Conservation (phyloP, 1,139 yeast species). For the Pichia cactophila region DNA sequence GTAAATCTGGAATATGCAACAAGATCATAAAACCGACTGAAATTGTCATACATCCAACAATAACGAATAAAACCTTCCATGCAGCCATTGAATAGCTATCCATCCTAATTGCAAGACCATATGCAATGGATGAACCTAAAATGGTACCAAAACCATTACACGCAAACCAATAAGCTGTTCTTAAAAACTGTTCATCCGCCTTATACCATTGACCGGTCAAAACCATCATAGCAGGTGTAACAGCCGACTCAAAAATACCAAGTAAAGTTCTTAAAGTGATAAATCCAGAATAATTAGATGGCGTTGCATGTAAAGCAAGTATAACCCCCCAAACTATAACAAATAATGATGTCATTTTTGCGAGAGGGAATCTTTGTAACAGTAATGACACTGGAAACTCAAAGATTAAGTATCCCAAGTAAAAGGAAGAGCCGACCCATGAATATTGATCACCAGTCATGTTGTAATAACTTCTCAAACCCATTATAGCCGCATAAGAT, state of each 20-base stretch:
- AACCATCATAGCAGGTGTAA: constrained; percentile 47
- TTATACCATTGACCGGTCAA: constrained; percentile 51
- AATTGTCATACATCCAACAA: constrained; percentile 42
- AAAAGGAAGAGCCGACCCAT: constrained; percentile 52
- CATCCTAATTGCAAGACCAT: constrained; percentile 33
- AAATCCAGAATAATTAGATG: constrained; percentile 33
- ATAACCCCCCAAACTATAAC: constrained; percentile 44
- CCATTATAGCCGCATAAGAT: constrained; percentile 54
- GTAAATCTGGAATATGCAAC: constrained; percentile 36
- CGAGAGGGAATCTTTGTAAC: constrained; percentile 39
- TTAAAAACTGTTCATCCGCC: constrained; percentile 41
- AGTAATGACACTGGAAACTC: constrained; percentile 39
- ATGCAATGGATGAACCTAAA: constrained; percentile 42
- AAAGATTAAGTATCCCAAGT: constrained; percentile 43
- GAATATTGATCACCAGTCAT: constrained; percentile 47
- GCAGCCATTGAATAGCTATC: constrained; percentile 32
- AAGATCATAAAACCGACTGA: constrained; percentile 36
- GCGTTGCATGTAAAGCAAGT: constrained; percentile 36
- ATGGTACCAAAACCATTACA: constrained; percentile 45
- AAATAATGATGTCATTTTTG: constrained; percentile 31
- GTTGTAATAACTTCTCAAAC: constrained; percentile 36
- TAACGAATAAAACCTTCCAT: constrained; percentile 43
- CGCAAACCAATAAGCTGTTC: constrained; percentile 44
- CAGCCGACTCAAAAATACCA: constrained; percentile 42
- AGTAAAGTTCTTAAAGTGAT: constrained; percentile 38